Base-by-base conservation (phyloP, 257 asterid genomes). In the Catharanthus roseus region DNA sequence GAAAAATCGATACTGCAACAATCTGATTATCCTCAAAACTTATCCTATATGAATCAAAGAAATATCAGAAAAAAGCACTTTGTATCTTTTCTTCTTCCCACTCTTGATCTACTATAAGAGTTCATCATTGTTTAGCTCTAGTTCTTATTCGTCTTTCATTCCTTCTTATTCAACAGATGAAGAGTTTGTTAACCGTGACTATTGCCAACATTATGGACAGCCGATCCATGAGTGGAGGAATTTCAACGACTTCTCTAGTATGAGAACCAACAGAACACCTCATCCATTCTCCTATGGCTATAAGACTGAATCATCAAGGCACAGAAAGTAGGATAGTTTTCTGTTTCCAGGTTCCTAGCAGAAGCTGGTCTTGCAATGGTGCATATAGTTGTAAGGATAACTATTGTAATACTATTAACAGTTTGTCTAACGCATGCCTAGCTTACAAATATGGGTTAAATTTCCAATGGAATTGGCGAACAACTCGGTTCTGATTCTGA, bases 1-100 rank as follows among this genome's bases (percentile, higher is more conserved):
- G 70, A 76, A 55, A 83, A 75, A 69, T 60, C 72, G 42, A 67
- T 82, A 18, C 65, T 51, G 58, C 69, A 60, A 6, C 75, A 73
- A 23, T 39, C 70, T 68, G 49, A 47, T 63, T 65, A 45, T 64
- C 72, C 56, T n/a, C 72, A 31, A 47, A 44, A 15, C 28, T n/a
- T n/a, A n/a, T n/a, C n/a, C n/a, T n/a, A n/a, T n/a, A n/a, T n/a
- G n/a, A n/a, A n/a, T n/a, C n/a, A n/a, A n/a, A n/a, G n/a, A n/a
- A n/a, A n/a, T n/a, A n/a, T n/a, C n/a, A n/a, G n/a, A 79, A 74
- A 49, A 69, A 44, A 39, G 12, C 54, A 12, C 57, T 55, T 51
- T 41, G 41, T 42, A 23, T 34, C 60, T 36, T 71, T 38, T 41
- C 67, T 50, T 67, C 34, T 38, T 56, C 69, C 60, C 9, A 24